Evolutionary conservation across 148 eudicot species (phyloP).

Genomic region (Cornus florida): DNA sequence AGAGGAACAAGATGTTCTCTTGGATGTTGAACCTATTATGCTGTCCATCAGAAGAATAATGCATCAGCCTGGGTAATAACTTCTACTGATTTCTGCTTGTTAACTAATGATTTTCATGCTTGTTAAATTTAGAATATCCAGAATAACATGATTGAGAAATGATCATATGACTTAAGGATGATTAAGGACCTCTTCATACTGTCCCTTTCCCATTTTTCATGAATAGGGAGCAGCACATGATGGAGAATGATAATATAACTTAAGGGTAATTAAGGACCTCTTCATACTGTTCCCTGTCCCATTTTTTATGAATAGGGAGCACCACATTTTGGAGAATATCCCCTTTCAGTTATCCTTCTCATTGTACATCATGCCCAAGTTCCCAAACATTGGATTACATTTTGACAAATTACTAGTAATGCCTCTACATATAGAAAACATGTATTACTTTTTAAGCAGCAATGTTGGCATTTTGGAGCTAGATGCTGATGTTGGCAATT

Average conservation of each 20-base stretch:
- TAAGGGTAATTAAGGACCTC: not conserved
- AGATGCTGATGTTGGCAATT: not conserved
- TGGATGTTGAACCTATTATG: constrained; percentile 69
- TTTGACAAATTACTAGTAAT: not conserved
- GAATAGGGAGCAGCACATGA: not conserved
- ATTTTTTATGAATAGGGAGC: not conserved
- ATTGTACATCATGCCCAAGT: not conserved
- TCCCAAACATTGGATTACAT: too few relatives aligned
- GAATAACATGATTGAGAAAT: not conserved
- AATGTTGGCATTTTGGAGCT: not conserved
- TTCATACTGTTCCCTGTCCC: not conserved
- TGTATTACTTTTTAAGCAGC: not conserved
- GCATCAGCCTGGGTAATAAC: constrained; percentile 76
- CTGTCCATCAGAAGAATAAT: constrained; percentile 65
- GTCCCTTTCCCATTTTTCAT: not conserved
- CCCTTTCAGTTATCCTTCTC: not conserved
- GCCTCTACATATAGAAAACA: not conserved
- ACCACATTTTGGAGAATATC: not conserved
- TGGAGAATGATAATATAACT: not conserved
- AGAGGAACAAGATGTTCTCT: constrained; percentile 73
- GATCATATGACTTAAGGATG: not conserved
- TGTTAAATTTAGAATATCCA: not conserved
- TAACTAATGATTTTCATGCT: not conserved
- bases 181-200: not conserved
- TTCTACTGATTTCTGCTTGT: not conserved